A percentile compares a stretch with the other conserved stretches of the same genome.
Evolutionary conservation across 208 protist genomes (phyloP).

Genomic region (Acanthamoeba polyphaga): DNA sequence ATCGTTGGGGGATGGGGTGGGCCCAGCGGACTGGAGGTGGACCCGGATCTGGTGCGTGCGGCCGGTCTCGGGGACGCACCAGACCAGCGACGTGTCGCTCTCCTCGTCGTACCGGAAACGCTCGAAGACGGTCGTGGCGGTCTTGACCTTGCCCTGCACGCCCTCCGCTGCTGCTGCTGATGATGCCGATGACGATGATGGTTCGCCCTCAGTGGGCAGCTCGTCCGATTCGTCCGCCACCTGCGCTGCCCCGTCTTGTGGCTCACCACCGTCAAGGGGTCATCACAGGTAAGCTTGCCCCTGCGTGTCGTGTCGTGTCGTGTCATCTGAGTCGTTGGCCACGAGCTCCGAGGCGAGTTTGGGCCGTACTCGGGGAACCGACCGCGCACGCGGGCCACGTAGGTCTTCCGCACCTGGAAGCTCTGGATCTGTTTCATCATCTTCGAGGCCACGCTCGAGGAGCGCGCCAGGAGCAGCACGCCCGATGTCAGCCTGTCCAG

Average conservation of each 20-base stretch:
- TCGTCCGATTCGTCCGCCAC: not conserved
- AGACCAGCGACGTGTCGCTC: constrained; percentile 78
- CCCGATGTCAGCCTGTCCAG: constrained; percentile 89
- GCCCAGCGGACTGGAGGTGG: constrained; percentile 85
- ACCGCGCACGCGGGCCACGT: constrained; percentile 82
- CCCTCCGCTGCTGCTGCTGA: not conserved
- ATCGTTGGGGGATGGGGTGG: constrained; percentile 87
- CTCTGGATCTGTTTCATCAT: constrained; percentile 71
- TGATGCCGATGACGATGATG: no score
- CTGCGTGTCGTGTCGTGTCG: not conserved
- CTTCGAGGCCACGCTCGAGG: constrained; percentile 26
- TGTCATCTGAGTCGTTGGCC: no score
- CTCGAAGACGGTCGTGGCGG: not conserved
- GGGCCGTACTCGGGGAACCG: constrained; percentile 75
- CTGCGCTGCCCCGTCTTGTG: constrained; percentile 69
- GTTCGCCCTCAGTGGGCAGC: not conserved
- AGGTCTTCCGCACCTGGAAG: constrained; percentile 75
- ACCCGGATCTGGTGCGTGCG: constrained; percentile 89
- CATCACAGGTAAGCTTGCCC: constrained; percentile 26
- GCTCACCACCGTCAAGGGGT: constrained; percentile 77
- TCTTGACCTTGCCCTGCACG: constrained; percentile 3
- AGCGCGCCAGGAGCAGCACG: constrained; percentile 84
- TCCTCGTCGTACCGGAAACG: constrained; percentile 62
- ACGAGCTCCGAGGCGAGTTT: not conserved
- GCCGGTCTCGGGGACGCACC: constrained; percentile 83